Percentiles rank a stretch among this genome's conserved stretches.
Conservation (phyloP, 352 stramenopile genomes). For the Phytophthora lateralis region DNA sequence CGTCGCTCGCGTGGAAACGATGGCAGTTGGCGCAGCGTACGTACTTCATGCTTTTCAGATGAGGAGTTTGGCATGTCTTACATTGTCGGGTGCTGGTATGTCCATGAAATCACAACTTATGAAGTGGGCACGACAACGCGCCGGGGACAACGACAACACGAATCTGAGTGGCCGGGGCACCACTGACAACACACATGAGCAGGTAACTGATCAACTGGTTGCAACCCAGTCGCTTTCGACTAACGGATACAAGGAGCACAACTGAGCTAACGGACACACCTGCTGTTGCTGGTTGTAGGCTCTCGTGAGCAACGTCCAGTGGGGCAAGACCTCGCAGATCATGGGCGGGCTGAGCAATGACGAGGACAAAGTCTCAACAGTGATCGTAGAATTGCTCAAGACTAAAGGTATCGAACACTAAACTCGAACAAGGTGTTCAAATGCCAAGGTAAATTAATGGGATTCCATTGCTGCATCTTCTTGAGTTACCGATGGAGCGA, state of each 20-base stretch:
- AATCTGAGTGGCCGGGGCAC: constrained; percentile 20
- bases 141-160: constrained; percentile 38
- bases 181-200: constrained; percentile 28
- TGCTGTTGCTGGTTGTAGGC: constrained; percentile 2
- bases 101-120: not conserved
- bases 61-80: constrained; percentile 3
- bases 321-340: constrained; percentile 61
- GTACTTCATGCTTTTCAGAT: constrained; percentile 12
- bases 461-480: constrained; percentile 21
- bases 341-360: constrained; percentile 57
- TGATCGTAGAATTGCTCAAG: constrained; percentile 63
- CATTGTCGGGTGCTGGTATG: constrained; percentile 9
- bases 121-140: constrained; percentile 60
- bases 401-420: constrained; percentile 15
- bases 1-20: constrained; percentile 20
- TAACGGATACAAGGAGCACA: constrained; percentile 4
- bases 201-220: constrained; percentile 24
- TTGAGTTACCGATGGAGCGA: constrained; percentile 9
- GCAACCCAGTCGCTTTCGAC: constrained; percentile 10
- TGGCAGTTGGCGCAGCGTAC: constrained; percentile 43
- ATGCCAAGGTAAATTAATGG: constrained; percentile 4
- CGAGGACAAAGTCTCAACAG: constrained; percentile 59
- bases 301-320: constrained; percentile 59
- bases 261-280: not conserved
- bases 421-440: not conserved